Conservation (phyloP, 225 moss, liverwort and hornwort species). For the Marchantia polymorpha region DNA sequence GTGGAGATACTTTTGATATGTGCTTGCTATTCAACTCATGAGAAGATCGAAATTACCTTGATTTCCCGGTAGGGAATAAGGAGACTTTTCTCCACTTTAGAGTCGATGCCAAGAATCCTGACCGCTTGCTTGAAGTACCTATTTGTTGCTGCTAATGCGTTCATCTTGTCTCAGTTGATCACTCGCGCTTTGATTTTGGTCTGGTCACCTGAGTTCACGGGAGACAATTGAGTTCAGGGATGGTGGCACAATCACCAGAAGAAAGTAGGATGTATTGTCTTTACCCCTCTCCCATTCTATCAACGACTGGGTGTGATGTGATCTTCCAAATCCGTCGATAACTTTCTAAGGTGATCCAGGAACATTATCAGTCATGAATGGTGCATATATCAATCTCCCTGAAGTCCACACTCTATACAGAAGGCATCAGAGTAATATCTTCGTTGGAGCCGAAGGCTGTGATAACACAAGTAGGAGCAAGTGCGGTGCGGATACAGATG, state of each 20-base stretch:
- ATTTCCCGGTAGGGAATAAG: slow-evolving; percentile 93
- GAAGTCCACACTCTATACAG: too few relatives aligned
- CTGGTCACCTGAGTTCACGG: neutral
- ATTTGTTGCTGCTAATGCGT: slow-evolving; percentile 83
- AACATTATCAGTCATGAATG: too few relatives aligned
- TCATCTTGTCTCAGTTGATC: slow-evolving; percentile 46
- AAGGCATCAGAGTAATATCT: too few relatives aligned
- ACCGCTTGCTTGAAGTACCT: slow-evolving; percentile 84
- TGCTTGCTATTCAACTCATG: neutral
- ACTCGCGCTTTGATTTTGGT: neutral
- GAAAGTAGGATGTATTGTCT: neutral
- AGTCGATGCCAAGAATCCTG: slow-evolving; percentile 67
- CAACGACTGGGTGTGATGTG: neutral
- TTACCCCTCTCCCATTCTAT: neutral
- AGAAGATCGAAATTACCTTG: slow-evolving; percentile 44
- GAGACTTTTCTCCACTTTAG: slow-evolving; percentile 75
- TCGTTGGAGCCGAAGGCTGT: too few relatives aligned
- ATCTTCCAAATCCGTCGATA: too few relatives aligned
- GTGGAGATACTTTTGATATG: too few relatives aligned
- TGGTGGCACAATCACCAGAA: neutral
- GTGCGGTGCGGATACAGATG: too few relatives aligned
- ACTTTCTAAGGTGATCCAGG: too few relatives aligned
- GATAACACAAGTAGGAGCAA: too few relatives aligned
- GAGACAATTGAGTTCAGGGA: neutral
- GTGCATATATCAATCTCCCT: too few relatives aligned